Percentiles rank a stretch among this genome's conserved stretches.
These are phyloP conservation scores for Chimonanthus salicifolius DNA, from an alignment of 164 flowering plant species.

Conservation along the genomic window DNA sequence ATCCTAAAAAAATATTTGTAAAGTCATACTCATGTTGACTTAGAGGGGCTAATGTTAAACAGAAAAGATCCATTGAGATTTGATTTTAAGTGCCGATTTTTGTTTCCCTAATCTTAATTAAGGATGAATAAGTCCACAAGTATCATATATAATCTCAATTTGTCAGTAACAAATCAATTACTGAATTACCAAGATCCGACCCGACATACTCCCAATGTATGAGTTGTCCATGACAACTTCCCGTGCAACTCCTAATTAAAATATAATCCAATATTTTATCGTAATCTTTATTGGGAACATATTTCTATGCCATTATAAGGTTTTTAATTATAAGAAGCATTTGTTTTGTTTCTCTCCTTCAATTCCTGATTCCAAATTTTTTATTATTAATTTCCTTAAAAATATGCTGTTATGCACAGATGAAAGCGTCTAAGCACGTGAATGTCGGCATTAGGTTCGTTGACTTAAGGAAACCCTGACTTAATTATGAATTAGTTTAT, in stretches of 20 bases:
- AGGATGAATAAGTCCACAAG: too few species aligned
- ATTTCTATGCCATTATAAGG: not conserved
- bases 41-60: too few species aligned
- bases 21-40: too few species aligned
- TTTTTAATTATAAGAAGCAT: not conserved
- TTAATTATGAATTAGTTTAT: constrained; percentile 4
- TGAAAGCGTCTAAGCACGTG: constrained; percentile 11
- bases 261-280: not conserved
- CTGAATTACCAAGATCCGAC: not conserved
- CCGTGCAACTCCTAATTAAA: not conserved
- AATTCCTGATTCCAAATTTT: not conserved
- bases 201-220: not conserved
- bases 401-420: not conserved
- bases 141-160: too few species aligned
- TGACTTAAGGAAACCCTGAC: not conserved
- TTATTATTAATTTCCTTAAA: not conserved
- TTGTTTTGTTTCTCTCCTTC: not conserved
- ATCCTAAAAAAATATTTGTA: too few species aligned
- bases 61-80: too few species aligned
- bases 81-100: too few species aligned
- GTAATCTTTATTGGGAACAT: not conserved
- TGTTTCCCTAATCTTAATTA: too few species aligned
- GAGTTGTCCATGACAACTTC: not conserved
- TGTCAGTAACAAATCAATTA: not conserved
- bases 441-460: constrained; percentile 6